A percentile compares a stretch with the other conserved stretches of the same genome.
Evolutionary conservation across 805 yeast genomes (phyloP).

Genomic region (Candida koratica): DNA sequence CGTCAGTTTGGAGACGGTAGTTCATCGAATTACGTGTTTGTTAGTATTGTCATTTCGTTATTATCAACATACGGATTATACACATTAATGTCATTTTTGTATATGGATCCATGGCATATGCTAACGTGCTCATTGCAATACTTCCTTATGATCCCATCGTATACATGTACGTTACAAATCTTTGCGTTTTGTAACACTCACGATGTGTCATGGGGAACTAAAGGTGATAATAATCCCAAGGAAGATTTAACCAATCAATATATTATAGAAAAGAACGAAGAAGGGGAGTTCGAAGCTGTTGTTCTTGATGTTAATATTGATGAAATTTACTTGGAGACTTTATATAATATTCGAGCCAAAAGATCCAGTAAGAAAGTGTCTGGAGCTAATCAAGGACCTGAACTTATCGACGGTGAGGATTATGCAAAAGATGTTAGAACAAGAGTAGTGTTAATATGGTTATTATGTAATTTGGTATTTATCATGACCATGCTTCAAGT

Average conservation of each 20-base stretch:
- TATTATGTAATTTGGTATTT: constrained; percentile 73
- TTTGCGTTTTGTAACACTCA: constrained; percentile 98
- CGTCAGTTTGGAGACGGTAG: constrained; percentile 38
- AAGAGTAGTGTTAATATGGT: constrained; percentile 93
- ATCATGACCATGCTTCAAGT: constrained; percentile 87
- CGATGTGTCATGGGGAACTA: constrained; percentile 99
- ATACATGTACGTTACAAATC: constrained; percentile 87
- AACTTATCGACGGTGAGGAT: constrained; percentile 56
- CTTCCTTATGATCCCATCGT: constrained; percentile 84
- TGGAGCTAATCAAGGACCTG: constrained; percentile 14
- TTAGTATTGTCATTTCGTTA: constrained; percentile 78
- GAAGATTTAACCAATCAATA: constrained; percentile 74
- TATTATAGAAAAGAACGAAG: constrained; percentile 71
- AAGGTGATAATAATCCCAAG: constrained; percentile 76
- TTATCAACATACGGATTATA: constrained; percentile 91
- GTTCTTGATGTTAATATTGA: constrained; percentile 83
- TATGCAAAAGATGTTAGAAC: constrained; percentile 94
- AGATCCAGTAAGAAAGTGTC: constrained; percentile 54
- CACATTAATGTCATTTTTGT: constrained; percentile 72
- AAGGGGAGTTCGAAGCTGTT: constrained; percentile 75
- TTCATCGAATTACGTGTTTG: constrained; percentile 47
- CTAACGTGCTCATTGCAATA: constrained; percentile 83
- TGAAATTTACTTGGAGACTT: constrained; percentile 71
- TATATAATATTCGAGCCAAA: constrained; percentile 67
- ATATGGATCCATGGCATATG: constrained; percentile 96